phyloP scores from a whole-genome alignment of 73 alveolate genomes.

The Symbiodinium pilosum region DNA sequence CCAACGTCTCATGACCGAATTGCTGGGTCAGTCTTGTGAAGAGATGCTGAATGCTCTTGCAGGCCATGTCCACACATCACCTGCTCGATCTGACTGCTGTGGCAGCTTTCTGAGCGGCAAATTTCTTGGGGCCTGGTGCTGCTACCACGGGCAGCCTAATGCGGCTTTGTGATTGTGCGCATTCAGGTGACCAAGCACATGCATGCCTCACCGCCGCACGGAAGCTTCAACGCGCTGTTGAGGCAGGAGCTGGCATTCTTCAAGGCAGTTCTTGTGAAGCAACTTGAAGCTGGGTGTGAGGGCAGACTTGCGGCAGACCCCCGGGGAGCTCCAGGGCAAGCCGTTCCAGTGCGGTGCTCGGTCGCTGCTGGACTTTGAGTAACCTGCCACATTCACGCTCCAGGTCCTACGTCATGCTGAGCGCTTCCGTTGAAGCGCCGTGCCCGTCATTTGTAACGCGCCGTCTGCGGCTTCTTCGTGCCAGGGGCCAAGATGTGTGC shows the following conservation, averaged over 20 bases:
- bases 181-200: conserved; percentile 70
- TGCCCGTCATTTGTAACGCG: conserved; percentile 53
- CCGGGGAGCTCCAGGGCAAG: conserved; percentile 72
- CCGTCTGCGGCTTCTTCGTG: conserved; percentile 60
- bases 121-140: too few species aligned
- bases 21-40: too few species aligned
- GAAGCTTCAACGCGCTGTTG: conserved; percentile 69
- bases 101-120: too few species aligned
- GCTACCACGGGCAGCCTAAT: too few species aligned
- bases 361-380: background rate
- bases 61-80: background rate
- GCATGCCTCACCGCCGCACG: conserved; percentile 65
- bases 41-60: too few species aligned
- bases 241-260: background rate
- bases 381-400: background rate
- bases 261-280: background rate
- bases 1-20: too few species aligned
- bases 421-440: conserved; percentile 65
- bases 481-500: conserved; percentile 1
- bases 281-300: background rate
- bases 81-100: background rate
- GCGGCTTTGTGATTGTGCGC: background rate
- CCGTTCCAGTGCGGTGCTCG: conserved; percentile 52
- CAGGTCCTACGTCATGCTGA: conserved; percentile 73
- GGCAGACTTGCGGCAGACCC: conserved; percentile 81